Base-by-base conservation (phyloP, 306 rosid genomes). In the Cicer judaicum region DNA sequence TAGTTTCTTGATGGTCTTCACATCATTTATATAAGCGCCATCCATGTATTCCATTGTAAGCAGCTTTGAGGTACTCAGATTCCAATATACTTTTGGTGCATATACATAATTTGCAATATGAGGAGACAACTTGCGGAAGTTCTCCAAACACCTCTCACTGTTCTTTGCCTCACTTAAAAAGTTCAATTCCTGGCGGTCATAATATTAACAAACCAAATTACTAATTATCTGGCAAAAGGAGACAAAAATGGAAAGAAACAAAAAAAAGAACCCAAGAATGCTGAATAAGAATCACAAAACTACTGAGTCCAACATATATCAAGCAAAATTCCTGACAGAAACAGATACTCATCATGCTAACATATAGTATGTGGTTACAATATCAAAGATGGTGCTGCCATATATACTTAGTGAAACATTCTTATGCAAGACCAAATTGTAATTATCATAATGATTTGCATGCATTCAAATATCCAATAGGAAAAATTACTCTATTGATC, bases 41-140 rank as follows among this genome's bases (percentile, higher is more conserved):
- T 94, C 97, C 54, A 94, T 92, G 79, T 75, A 94, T 84, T 94
- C 98, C 98, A 94, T 94, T 41, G 97, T 94, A 72, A 94, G 87
- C 77, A 94, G 83, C 87, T 90, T 94, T 66, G 96, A 85, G 77
- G 97, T 86, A 70, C 97, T 91, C 52, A 94, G 76, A 68, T 67
- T 86, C 98, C 97, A 94, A 84, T 83, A 79, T 47, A 94, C 97
- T 81, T 81, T 88, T 11, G 97, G 98, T 38, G 93, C 96, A 86
- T 94, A 91, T 68, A 94, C 81, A 79, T 82, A 90, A 68, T 82
- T 84, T 19, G 97, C 96, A 79, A 94, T 79, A 82, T 90, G 93
- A 82, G 98, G 98, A 83, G 98, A 94, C 75, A 84, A 70, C 85
- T 81, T 94, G 54, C 66, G 90, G 76, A 94, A 94, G 86, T 94